Evolutionary conservation across 768 basidiomycete genomes (phyloP), one percentile per base, ranked within the genome.

Genomic region (Amanita subjunquillea): DNA sequence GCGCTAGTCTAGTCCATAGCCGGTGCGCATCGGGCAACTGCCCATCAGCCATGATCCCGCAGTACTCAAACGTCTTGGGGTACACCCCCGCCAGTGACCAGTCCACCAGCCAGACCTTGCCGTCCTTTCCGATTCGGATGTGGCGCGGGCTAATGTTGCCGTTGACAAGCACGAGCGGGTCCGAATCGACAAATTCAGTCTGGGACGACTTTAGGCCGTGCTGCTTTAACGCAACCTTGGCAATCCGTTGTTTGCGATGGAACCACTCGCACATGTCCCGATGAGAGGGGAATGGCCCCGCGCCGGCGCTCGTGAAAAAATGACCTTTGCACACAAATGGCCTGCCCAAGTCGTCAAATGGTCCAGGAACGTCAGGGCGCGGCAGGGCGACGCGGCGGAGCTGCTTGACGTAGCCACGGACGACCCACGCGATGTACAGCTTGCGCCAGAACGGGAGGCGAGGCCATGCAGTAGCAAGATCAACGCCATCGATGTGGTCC

Each of bases 111-210:
- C 58, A 64, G 44, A 62, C 30, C 1, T 32, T 44, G 25, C 61
- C 58, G 48, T 61, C 58, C 10, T 56, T 52, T 7, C 52, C 58
- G 12, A 62, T 10, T 2, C 63, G 56, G 17, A 63, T 57, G 30
- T 60, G 59, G 5, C 54, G 54, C 8, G 52, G 55, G 46, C 47
- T 58, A 27, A 65, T 39, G 50, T 60, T 57, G 36, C 58, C 56
- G 45, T 63, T 56, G 1, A 57, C 59, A 29, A 63, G 51, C 39
- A 64, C 63, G 2, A 61, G 57, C 47, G 61, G 64, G 40, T 27
- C 37, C 3, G 58, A 59, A 47, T 60, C 48, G 38, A 57, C 60
- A 37, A 60, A 60, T 12, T 38, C 37, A 3, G 47, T 9, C 9
- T 22, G n/a, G 10, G 48, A 50, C 2, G 37, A 48, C 30, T 52